Evolutionary conservation across 1,139 yeast genomes (phyloP).

Genomic region (Hansenula sp.): DNA sequence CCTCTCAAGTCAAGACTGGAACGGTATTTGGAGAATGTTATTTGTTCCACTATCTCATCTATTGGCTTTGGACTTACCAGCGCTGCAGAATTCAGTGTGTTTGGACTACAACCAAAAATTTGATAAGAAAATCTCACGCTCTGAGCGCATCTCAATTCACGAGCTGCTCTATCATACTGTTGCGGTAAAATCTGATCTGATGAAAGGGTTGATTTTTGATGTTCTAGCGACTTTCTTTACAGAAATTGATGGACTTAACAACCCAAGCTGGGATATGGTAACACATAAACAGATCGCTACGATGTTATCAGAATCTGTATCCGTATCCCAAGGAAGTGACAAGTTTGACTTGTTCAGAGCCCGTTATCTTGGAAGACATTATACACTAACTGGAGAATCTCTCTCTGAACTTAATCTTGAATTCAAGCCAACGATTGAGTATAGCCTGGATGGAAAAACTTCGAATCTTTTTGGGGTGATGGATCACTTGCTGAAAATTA

Average conservation of each 20-base stretch:
- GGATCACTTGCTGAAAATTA: conserved; percentile 14
- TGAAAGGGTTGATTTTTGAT: conserved; percentile 6
- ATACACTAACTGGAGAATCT: conserved; percentile 26
- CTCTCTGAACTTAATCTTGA: conserved; percentile 17
- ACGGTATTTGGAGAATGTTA: neutral
- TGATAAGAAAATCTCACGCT: conserved; percentile 1
- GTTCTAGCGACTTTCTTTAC: conserved; percentile 17
- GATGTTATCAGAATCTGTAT: conserved; percentile 17
- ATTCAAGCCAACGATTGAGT: conserved; percentile 8
- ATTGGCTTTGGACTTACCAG: conserved; percentile 3
- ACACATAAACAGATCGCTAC: conserved; percentile 22
- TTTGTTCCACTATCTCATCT: conserved; percentile 1
- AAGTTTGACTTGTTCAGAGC: conserved; percentile 33
- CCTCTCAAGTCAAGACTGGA: neutral
- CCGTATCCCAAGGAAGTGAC: neutral
- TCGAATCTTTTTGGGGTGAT: conserved; percentile 21
- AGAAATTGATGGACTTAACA: conserved; percentile 5
- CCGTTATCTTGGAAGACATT: conserved; percentile 37
- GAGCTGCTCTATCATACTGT: neutral
- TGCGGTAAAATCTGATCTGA: conserved; percentile 2
- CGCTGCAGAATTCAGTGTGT: conserved; percentile 10
- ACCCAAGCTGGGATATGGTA: conserved; percentile 5
- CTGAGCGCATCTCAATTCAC: conserved; percentile 12
- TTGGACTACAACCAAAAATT: neutral
- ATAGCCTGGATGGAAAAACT: conserved; percentile 13